A percentile compares a stretch with the other conserved stretches of the same genome.
Conservation (phyloP, 2,329 filamentous ascomycete species). For the Beauveria sp. region DNA sequence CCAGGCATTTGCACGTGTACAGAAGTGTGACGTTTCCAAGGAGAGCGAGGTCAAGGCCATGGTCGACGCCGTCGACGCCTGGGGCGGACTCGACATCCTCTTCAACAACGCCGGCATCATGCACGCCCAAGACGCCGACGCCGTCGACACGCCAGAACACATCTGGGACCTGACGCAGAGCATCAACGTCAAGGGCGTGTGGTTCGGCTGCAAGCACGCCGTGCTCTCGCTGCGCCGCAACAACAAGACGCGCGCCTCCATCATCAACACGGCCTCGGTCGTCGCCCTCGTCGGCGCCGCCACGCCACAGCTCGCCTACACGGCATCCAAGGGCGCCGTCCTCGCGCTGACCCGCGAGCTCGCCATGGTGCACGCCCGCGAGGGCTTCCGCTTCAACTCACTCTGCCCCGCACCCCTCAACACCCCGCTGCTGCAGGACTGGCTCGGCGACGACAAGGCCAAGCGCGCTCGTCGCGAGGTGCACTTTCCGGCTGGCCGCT, state of each 20-base stretch:
- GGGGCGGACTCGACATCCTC: constrained; percentile 84
- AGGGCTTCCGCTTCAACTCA: constrained; percentile 83
- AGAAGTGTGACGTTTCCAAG: constrained; percentile 70
- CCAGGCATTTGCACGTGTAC: background rate
- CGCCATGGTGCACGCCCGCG: constrained; percentile 84
- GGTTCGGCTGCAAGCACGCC: constrained; percentile 91
- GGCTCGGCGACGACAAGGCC: constrained; percentile 77
- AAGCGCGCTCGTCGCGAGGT: constrained; percentile 80
- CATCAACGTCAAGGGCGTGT: constrained; percentile 98
- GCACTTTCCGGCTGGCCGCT: constrained; percentile 81
- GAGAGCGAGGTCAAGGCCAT: constrained; percentile 70
- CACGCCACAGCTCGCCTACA: constrained; percentile 87
- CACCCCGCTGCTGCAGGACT: constrained; percentile 86
- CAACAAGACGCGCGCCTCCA: constrained; percentile 68
- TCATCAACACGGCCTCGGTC: constrained; percentile 90
- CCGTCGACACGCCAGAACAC: constrained; percentile 74
- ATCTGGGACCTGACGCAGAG: constrained; percentile 92
- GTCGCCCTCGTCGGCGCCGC: constrained; percentile 82
- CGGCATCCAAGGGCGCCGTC: constrained; percentile 87
- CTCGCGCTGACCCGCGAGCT: constrained; percentile 84
- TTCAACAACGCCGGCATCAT: constrained; percentile 99
- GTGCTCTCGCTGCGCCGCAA: constrained; percentile 73
- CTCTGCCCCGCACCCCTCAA: constrained; percentile 88
- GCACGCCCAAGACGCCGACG: constrained; percentile 75
- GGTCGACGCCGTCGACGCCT: constrained; percentile 67